Conservation (phyloP, 805 yeast species). For the Tetrapisispora phaffii region DNA sequence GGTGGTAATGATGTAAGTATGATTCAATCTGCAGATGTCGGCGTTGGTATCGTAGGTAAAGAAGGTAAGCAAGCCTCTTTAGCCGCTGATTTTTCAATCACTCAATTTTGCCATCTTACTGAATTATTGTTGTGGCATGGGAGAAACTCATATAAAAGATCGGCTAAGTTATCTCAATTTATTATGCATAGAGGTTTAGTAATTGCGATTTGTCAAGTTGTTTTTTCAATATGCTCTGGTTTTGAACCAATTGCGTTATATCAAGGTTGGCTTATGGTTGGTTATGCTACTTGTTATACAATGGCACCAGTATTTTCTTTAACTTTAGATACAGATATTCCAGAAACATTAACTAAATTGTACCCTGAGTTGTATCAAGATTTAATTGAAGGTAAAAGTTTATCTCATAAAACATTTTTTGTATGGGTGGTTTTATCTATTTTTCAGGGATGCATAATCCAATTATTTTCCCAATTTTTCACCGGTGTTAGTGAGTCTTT, state of each 20-base stretch:
- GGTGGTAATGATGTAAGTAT: slow-evolving; percentile 98
- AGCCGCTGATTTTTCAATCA: slow-evolving; percentile 92
- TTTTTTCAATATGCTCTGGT: slow-evolving; percentile 72
- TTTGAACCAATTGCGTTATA: slow-evolving; percentile 92
- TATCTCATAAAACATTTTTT: slow-evolving; percentile 79
- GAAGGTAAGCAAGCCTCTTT: slow-evolving; percentile 96
- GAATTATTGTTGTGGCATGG: slow-evolving; percentile 95
- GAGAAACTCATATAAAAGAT: slow-evolving; percentile 88
- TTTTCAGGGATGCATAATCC: slow-evolving; percentile 82
- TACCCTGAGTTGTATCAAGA: slow-evolving; percentile 95
- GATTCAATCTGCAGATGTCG: slow-evolving; percentile 98
- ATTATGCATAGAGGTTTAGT: slow-evolving; percentile 93
- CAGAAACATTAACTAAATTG: slow-evolving; percentile 73
- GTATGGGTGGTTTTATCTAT: slow-evolving; percentile 83
- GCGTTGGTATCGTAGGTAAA: slow-evolving; percentile 97
- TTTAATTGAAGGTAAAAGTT: slow-evolving; percentile 75
- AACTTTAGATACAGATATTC: slow-evolving; percentile 85
- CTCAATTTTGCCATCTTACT: slow-evolving; percentile 82
- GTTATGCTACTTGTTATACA: slow-evolving; percentile 92
- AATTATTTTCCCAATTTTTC: slow-evolving; percentile 68
- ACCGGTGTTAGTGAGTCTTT: slow-evolving; percentile 47
- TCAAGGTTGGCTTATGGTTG: slow-evolving; percentile 98
- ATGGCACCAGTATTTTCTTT: slow-evolving; percentile 97
- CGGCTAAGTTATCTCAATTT: slow-evolving; percentile 91
- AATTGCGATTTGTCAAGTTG: slow-evolving; percentile 90